Conservation (phyloP, 2,329 filamentous ascomycete genomes). For the Fusarium newnesense region DNA sequence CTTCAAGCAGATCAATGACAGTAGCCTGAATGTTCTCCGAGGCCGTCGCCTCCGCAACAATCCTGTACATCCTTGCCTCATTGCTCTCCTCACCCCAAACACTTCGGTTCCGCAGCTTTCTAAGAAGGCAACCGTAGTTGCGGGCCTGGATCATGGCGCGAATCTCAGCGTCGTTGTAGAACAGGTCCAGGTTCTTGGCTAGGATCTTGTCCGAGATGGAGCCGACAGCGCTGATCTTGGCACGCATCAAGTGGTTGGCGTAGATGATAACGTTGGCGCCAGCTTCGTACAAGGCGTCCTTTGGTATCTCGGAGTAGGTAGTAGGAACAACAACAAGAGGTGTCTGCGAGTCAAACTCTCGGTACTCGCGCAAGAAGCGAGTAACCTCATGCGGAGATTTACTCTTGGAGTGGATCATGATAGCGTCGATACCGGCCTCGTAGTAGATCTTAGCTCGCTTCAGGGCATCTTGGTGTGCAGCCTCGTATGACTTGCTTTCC, state of each 20-base stretch:
- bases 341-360: not conserved
- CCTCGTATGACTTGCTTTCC: not conserved
- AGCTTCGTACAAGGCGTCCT: conserved; percentile 3
- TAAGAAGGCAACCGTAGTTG: conserved; percentile 1
- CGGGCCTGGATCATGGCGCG: not conserved
- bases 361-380: conserved; percentile 13
- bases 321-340: conserved; percentile 9
- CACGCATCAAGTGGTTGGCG: conserved; percentile 14
- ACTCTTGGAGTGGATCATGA: conserved; percentile 24
- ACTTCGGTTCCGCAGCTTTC: not conserved
- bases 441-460: conserved; percentile 14
- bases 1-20: not conserved
- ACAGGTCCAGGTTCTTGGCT: not conserved
- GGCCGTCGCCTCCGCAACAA: not conserved
- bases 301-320: conserved; percentile 2
- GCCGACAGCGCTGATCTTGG: conserved; percentile 18
- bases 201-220: conserved; percentile 12
- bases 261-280: conserved; percentile 20
- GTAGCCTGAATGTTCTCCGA: conserved; percentile 6
- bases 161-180: not conserved
- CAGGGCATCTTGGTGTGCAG: conserved; percentile 1
- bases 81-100: conserved; percentile 4
- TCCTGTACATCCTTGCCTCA: conserved; percentile 1
- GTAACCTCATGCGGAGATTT: conserved; percentile 10
- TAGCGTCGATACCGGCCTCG: conserved; percentile 15